A percentile compares a stretch with the other conserved stretches of the same genome.
phyloP scores from a whole-genome alignment of 1,284 basidiomycete genomes.

The Afroboletus lepidellus region DNA sequence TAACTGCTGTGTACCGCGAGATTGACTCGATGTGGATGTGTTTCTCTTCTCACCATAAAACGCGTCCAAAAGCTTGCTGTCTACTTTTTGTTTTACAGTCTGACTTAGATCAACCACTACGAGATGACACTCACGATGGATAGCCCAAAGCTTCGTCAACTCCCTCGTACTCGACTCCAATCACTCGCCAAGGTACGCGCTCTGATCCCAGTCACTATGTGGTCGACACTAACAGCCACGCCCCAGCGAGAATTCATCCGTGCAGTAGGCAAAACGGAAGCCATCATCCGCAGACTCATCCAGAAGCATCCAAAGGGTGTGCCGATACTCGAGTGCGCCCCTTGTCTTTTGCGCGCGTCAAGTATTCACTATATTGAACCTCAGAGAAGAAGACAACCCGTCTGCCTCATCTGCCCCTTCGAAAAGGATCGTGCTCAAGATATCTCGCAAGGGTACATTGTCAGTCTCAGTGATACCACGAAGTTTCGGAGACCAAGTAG shows the following conservation, averaged over 20 bases:
- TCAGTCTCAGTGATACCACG: not conserved
- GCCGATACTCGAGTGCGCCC: constrained; percentile 16
- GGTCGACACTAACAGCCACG: not conserved
- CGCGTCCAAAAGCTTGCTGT: not conserved
- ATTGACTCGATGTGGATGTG: not conserved
- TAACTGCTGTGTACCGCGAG: not conserved
- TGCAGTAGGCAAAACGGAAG: constrained; percentile 28
- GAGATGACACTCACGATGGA: constrained; percentile 14
- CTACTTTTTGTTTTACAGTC: not conserved
- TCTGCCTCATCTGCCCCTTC: not conserved
- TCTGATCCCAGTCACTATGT: not conserved
- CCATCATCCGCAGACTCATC: constrained; percentile 27
- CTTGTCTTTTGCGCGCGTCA: not conserved
- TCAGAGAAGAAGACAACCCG: constrained; percentile 10
- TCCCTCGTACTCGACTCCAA: constrained; percentile 25
- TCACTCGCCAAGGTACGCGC: constrained; percentile 28
- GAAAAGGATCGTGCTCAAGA: not conserved
- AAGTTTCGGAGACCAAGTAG: not conserved
- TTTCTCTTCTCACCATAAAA: not conserved
- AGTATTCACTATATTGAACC: not conserved
- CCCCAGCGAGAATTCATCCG: constrained; percentile 24
- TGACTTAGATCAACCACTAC: not conserved
- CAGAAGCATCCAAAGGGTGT: constrained; percentile 29
- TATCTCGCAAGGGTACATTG: not conserved
- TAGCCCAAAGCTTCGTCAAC: constrained; percentile 19